Evolutionary conservation across 805 yeast genomes (phyloP), one percentile per base, ranked within the genome.

Genomic region (Maudiozyma turicensis): DNA sequence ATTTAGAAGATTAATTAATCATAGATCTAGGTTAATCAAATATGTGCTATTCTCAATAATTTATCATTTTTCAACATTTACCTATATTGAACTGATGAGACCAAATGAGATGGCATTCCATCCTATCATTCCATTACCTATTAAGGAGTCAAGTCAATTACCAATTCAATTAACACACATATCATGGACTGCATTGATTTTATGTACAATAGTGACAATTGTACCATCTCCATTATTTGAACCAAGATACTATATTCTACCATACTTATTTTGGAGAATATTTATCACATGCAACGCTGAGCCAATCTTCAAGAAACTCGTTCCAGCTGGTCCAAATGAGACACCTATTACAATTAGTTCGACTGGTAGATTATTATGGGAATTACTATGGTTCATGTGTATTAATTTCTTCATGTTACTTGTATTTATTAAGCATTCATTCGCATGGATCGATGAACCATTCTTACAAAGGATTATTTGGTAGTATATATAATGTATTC

Each of bases 191-290:
- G 75, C 81, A 0, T 81, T 74, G 51, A 48, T 80, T 2, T 64
- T 67, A 0, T 82, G 89, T 41, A 71, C 78, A 0, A 57, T 73
- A 1, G 63, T 79, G 6, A 84, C 93, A 0, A 71, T 93, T 20
- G 77, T 85, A 0, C 96, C 98, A 20, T 82, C 96, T 0, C 99
- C 98, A 5, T 71, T 93, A 54, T 82, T 93, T 59, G 99, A 93
- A 66, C 96, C 97, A 45, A 77, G 99, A 50, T 93, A 93, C 64
- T 93, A 84, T 64, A 86, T 91, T 45, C 58, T 88, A 5, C 97
- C 98, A 4, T 81, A 78, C 60, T 63, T 85, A 10, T 65, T 89
- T 39, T 88, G 90, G 80, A 76, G 97, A 56, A 47, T 86, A 2
- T 74, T 79, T 50, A 64, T 75, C 13, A 65, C 67, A 10, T 60